Percentiles rank a stretch among this genome's conserved stretches.
Conservation (phyloP, 116 monocot species). For the Zostera marina region DNA sequence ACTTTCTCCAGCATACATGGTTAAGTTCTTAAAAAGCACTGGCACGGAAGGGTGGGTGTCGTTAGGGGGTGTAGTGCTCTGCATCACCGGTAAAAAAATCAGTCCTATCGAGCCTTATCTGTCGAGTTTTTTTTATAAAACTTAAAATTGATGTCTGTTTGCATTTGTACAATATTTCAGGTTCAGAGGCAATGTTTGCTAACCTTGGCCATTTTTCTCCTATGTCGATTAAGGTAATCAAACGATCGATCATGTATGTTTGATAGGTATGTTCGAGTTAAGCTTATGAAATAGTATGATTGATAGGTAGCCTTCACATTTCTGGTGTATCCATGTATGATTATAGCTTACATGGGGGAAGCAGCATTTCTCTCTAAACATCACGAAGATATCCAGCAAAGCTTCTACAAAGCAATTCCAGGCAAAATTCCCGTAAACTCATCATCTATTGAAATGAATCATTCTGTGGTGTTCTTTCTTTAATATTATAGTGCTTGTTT, state of each 20-base stretch:
- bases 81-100: slow-evolving; percentile 41
- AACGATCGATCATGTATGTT: neutral
- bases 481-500: no score
- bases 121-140: neutral
- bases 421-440: slow-evolving; percentile 6
- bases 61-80: slow-evolving; percentile 65
- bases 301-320: slow-evolving; percentile 49
- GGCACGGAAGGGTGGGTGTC: slow-evolving; percentile 60
- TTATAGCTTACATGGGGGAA: slow-evolving; percentile 61
- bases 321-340: slow-evolving; percentile 62
- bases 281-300: neutral
- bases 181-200: slow-evolving; percentile 94
- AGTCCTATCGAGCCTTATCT: neutral
- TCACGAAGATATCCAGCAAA: slow-evolving; percentile 34
- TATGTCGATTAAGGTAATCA: slow-evolving; percentile 14
- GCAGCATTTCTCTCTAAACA: slow-evolving; percentile 74
- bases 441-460: neutral
- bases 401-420: slow-evolving; percentile 62
- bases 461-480: no score
- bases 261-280: neutral
- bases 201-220: slow-evolving; percentile 70
- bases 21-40: slow-evolving; percentile 45
- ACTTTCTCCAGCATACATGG: slow-evolving; percentile 56
- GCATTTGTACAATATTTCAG: slow-evolving; percentile 16
- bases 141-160: neutral